Base-by-base conservation (phyloP, 345 rosid species). In the Mercurialis annua region DNA sequence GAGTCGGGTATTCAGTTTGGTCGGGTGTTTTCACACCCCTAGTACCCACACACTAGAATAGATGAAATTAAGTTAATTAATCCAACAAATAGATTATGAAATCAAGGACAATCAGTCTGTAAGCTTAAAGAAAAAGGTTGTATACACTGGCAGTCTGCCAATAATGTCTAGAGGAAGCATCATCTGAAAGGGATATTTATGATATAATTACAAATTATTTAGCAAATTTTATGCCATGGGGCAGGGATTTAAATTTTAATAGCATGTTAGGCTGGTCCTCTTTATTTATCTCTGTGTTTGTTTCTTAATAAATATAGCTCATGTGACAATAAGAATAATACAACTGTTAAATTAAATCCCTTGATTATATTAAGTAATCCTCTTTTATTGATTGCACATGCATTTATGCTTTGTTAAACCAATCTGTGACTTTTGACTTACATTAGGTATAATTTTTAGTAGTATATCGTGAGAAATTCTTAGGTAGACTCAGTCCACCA, bases 301-400 rank as follows among this genome's bases (percentile, higher is more conserved):
- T 40, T 40, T 40, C 44, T 34, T 52, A 27, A 12, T 21, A 51
- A 30, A 2, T 17, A 40, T 9, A 40, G 17, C 17, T 53, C 60
- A 61, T 31, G 31, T 50, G 59, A 27, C 42, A 14, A 33, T n/a
- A 44, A 43, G 56, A 63, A 70, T 24, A 44, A 16, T 31, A 33
- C 69, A 64, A 47, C 68, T 64, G 23, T 47, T 54, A 18, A 34
- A 71, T 51, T 27, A n/a, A n/a, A n/a, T n/a, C n/a, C n/a, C n/a
- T 15, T n/a, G 21, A 38, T 50, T n/a, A 29, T 3, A 12, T 8
- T 49, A 30, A 7, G 6, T 10, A 4, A 27, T 11, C 14, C 16
- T 30, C 16, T n/a, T 38, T 34, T 9, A 12, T 5, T 27, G 18
- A 17, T 1, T 55, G 59, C 59, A 55, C 38, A 29, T 55, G 59